Percentiles rank a stretch among this genome's conserved stretches.
Evolutionary conservation across 306 rosid species (phyloP).

Genomic region (Urtica urens): DNA sequence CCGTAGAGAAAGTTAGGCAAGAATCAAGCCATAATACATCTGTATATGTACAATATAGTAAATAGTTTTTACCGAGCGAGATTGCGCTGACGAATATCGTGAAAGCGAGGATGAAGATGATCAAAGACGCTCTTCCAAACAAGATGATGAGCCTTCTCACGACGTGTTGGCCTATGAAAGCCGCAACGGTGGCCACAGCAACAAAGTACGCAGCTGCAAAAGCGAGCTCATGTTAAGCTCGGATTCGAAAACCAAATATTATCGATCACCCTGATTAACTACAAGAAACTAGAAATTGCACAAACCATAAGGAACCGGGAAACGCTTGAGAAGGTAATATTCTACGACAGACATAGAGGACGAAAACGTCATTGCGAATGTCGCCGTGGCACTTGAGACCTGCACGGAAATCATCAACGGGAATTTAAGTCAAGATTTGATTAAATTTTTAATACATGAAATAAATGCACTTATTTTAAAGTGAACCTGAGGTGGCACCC

Average conservation of each 20-base stretch:
- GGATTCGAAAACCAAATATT: neutral
- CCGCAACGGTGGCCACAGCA: constrained; percentile 67
- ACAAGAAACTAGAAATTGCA: neutral
- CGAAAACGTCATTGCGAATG: constrained; percentile 88
- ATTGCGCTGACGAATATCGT: constrained; percentile 69
- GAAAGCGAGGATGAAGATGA: constrained; percentile 71
- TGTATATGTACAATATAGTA: neutral
- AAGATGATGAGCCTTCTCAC: constrained; percentile 52
- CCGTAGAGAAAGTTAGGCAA: neutral
- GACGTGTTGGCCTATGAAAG: constrained; percentile 59
- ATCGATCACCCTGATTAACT: neutral
- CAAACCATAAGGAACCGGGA: constrained; percentile 79
- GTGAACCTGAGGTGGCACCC: constrained; percentile 81
- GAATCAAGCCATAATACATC: neutral
- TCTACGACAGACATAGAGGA: constrained; percentile 96
- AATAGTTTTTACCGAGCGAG: constrained; percentile 41
- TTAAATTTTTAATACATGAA: neutral
- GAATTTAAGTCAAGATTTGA: constrained; percentile 3
- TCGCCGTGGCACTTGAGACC: constrained; percentile 96
- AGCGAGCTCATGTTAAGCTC: neutral
- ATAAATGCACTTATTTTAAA: no score
- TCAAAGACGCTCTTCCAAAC: constrained; percentile 78
- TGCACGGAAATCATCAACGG: constrained; percentile 18
- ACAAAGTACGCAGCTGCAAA: constrained; percentile 58
- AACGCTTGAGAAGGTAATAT: constrained; percentile 76